These are phyloP conservation scores for Dysphania ambrosioides DNA, from an alignment of 148 eudicot genomes.

Conservation along the genomic window DNA sequence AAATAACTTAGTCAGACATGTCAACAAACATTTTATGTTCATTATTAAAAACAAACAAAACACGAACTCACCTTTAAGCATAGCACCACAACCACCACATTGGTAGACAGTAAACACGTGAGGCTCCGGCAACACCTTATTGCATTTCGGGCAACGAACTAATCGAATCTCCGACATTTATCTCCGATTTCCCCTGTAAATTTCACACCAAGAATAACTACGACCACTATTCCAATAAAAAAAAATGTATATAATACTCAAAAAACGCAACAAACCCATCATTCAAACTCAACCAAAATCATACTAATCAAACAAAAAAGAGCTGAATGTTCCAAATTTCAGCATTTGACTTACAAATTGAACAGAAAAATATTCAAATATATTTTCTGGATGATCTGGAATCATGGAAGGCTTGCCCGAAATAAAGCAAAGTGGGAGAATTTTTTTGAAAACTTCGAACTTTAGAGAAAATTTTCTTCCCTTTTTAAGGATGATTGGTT, in stretches of 20 bases:
- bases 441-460: no score
- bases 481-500: no score
- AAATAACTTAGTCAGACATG: slow-evolving; percentile 14
- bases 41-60: neutral
- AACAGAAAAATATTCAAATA: neutral
- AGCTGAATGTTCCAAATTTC: neutral
- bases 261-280: neutral
- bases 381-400: neutral
- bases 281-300: neutral
- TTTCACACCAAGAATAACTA: slow-evolving; percentile 10
- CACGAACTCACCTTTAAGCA: slow-evolving; percentile 55
- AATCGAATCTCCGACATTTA: slow-evolving; percentile 64
- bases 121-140: slow-evolving; percentile 74
- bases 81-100: slow-evolving; percentile 88
- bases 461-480: no score
- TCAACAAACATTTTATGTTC: slow-evolving; percentile 17
- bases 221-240: slow-evolving; percentile 7
- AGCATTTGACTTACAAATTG: slow-evolving; percentile 12
- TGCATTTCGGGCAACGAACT: slow-evolving; percentile 85
- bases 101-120: slow-evolving; percentile 61
- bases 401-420: slow-evolving; percentile 11
- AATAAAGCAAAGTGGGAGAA: neutral
- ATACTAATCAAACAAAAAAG: neutral
- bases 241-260: neutral
- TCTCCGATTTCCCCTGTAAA: neutral